Evolutionary conservation across 345 rosid species (phyloP), one percentile per base, ranked within the genome.

Genomic region (Lepidium aucheri): DNA sequence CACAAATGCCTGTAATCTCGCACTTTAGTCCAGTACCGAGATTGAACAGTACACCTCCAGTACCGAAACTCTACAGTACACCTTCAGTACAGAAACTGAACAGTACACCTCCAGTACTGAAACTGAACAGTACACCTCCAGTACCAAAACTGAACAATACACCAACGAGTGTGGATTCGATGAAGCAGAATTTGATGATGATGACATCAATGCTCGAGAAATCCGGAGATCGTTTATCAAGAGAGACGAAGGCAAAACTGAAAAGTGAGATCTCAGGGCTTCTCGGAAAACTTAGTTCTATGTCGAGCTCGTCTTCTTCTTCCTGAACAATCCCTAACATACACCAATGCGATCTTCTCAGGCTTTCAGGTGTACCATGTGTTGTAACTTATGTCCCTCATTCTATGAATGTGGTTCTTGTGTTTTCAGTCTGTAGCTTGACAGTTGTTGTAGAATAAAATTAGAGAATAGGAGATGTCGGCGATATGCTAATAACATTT

Each of bases 191-290:
- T 77, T 84, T 93, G 47, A 87, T 85, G 84, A 88, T 83, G 86
- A 90, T 93, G 97, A 90, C 92, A 11, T 73, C 83, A 36, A 88
- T 86, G 97, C 81, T 93, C 74, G 82, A 85, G 79, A 77, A 86
- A 58, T 80, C 96, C 0, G 98, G 98, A 38, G 83, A 93, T 73
- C 76, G 78, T 74, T 83, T 90, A 59, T 85, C 97, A 17, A 86
- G 85, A 0, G 97, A 88, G 77, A 88, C 81, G 53, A 90, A 70
- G 77, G 86, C 79, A 17, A 86, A 86, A 65, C 63, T 93, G 54
- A 96, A 85, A 80, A 68, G 67, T 22, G 98, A 85, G 74, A 93
- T 93, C 46, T 80, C 88, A 24, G 81, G 82, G 49, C 90, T 93
- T 40, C 76, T 93, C 53, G 78, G 73, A 42, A 93, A 88, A 75